These are phyloP conservation scores for Juglanconis sp. DNA, from an alignment of 2,329 filamentous ascomycete genomes.

Conservation along the genomic window DNA sequence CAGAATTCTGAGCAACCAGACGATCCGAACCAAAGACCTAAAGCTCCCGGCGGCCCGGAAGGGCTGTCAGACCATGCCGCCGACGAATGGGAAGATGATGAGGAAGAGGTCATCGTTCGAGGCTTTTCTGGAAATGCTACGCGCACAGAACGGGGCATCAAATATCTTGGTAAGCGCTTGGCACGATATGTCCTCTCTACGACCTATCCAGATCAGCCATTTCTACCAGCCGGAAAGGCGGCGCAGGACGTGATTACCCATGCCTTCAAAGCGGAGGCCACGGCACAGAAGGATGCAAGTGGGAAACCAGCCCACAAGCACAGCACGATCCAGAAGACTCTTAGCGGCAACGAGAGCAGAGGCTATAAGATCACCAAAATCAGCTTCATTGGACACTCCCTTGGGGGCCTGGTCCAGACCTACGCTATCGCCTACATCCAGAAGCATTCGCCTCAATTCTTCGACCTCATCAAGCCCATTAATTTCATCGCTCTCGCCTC, in stretches of 20 bases:
- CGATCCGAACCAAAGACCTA: slow-evolving; percentile 6
- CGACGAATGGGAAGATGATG: slow-evolving; percentile 39
- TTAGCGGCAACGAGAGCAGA: slow-evolving; percentile 36
- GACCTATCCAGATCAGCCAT: slow-evolving; percentile 93
- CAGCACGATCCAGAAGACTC: slow-evolving; percentile 46
- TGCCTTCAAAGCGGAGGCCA: slow-evolving; percentile 35
- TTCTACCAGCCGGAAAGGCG: slow-evolving; percentile 61
- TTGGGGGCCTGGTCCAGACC: slow-evolving; percentile 85
- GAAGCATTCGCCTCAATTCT: slow-evolving; percentile 90
- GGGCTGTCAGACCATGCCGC: slow-evolving; percentile 22
- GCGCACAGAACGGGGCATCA: slow-evolving; percentile 90
- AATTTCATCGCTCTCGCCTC: slow-evolving; percentile 89
- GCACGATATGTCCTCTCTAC: slow-evolving; percentile 86
- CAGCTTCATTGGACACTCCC: slow-evolving; percentile 88
- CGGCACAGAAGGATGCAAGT: slow-evolving; percentile 36
- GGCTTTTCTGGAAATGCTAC: slow-evolving; percentile 89
- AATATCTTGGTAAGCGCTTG: slow-evolving; percentile 91
- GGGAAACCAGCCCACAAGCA: slow-evolving; percentile 40
- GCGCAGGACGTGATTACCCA: slow-evolving; percentile 41
- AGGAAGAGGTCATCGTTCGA: slow-evolving; percentile 83
- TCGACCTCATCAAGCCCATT: slow-evolving; percentile 77
- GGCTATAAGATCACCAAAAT: slow-evolving; percentile 89
- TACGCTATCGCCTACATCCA: slow-evolving; percentile 96
- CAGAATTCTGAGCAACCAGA: slow-evolving; percentile 10
- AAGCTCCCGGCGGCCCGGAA: slow-evolving; percentile 3